These are phyloP conservation scores for Fusarium mexicanum DNA, from an alignment of 2,329 filamentous ascomycete genomes.

Conservation along the genomic window DNA sequence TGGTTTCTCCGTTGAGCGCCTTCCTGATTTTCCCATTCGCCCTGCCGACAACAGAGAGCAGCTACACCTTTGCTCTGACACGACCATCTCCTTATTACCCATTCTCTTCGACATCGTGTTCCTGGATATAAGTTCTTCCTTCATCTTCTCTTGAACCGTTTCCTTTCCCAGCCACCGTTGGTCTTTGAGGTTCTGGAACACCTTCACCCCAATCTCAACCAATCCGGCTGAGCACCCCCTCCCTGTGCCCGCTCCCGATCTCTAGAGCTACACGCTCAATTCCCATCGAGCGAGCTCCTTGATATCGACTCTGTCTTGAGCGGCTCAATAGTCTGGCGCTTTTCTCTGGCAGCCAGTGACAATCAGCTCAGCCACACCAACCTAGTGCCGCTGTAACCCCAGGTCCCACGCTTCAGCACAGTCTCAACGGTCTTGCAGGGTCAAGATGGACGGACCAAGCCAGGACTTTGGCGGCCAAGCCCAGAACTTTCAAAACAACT, in stretches of 20 bases:
- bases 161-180: neutral
- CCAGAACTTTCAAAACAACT: neutral
- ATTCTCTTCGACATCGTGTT: neutral
- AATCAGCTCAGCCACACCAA: neutral
- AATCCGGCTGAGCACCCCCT: slow-evolving; percentile 1
- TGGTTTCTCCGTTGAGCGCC: slow-evolving; percentile 24
- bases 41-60: neutral
- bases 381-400: neutral
- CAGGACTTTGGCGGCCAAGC: neutral
- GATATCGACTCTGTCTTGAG: neutral
- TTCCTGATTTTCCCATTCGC: neutral
- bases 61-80: neutral
- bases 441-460: slow-evolving; percentile 18
- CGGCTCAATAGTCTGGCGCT: neutral
- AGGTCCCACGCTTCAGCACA: neutral
- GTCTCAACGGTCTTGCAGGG: neutral
- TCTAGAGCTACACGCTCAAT: neutral
- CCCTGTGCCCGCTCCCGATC: neutral
- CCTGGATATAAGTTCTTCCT: neutral
- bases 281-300: neutral
- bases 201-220: neutral
- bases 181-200: slow-evolving; percentile 6
- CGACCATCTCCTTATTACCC: neutral
- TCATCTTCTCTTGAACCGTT: neutral
- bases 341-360: neutral